Evolutionary conservation across 345 rosid genomes (phyloP).

Genomic region (Excoecaria cochinchinensis): DNA sequence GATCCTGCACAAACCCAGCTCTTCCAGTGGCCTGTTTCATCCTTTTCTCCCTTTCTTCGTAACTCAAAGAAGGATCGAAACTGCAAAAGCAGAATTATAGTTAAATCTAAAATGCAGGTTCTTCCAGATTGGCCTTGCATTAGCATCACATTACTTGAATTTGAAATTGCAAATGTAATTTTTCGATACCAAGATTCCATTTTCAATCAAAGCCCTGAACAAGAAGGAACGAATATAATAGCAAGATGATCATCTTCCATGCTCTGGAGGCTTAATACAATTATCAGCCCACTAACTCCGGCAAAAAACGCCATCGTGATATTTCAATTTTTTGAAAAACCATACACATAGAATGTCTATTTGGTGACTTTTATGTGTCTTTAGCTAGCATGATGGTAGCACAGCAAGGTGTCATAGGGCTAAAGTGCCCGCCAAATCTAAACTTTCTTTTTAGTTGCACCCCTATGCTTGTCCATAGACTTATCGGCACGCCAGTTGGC

Average conservation of each 20-base stretch:
- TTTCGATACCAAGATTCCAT: background rate
- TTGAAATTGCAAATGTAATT: background rate
- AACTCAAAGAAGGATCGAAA: constrained; percentile 56
- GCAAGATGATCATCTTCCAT: background rate
- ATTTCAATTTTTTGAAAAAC: too few species aligned
- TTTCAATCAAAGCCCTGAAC: background rate
- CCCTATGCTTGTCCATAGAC: too few species aligned
- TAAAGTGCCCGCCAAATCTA: too few species aligned
- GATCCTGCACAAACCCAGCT: constrained; percentile 54
- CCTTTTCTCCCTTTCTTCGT: constrained; percentile 55
- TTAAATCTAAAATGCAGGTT: background rate
- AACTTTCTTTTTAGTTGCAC: too few species aligned
- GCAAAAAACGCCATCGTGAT: too few species aligned
- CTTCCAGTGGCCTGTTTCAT: constrained; percentile 52
- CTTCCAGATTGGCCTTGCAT: background rate
- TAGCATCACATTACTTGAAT: background rate
- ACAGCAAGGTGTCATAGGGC: too few species aligned
- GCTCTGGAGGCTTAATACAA: background rate
- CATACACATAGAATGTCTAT: too few species aligned
- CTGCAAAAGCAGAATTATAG: constrained; percentile 26
- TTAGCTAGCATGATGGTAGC: too few species aligned
- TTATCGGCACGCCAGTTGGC: too few species aligned
- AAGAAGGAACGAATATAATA: background rate
- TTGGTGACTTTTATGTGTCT: too few species aligned
- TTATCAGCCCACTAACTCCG: too few species aligned